Percentiles rank a stretch among this genome's conserved stretches.
Conservation (phyloP, 2,329 filamentous ascomycete species). For the Clathrospora elynae region DNA sequence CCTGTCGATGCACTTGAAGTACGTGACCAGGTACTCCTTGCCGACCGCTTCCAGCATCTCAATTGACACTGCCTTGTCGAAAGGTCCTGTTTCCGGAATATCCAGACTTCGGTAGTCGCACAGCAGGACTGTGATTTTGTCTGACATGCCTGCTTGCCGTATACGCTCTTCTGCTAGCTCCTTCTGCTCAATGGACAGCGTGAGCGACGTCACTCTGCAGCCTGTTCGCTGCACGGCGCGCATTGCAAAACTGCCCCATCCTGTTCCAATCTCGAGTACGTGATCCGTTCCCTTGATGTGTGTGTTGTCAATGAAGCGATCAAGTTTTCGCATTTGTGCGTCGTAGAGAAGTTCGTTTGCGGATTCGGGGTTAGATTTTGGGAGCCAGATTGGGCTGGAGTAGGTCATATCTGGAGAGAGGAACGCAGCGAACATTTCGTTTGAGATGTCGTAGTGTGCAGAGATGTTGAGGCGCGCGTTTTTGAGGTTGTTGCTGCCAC, state of each 20-base stretch:
- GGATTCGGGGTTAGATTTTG: conserved; percentile 48
- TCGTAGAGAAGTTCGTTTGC: conserved; percentile 64
- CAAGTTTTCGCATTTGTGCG: conserved; percentile 70
- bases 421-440: conserved; percentile 76
- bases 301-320: conserved; percentile 68
- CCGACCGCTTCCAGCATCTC: conserved; percentile 81
- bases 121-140: conserved; percentile 67
- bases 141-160: conserved; percentile 61
- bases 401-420: conserved; percentile 78
- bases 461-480: conserved; percentile 67
- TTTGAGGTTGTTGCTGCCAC: conserved; percentile 54
- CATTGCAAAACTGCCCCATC: conserved; percentile 77
- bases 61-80: conserved; percentile 75
- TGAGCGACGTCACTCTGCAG: conserved; percentile 71
- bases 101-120: conserved; percentile 71
- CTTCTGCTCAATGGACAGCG: conserved; percentile 72
- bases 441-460: conserved; percentile 77
- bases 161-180: conserved; percentile 69
- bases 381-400: conserved; percentile 70
- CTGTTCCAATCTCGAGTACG: conserved; percentile 75
- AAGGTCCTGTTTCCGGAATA: conserved; percentile 55
- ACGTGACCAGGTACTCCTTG: conserved; percentile 67
- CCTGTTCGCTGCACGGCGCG: conserved; percentile 68
- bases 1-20: conserved; percentile 68
- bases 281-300: conserved; percentile 68